Base-by-base conservation (phyloP, 148 eudicot species). In the Rheum nobile region DNA sequence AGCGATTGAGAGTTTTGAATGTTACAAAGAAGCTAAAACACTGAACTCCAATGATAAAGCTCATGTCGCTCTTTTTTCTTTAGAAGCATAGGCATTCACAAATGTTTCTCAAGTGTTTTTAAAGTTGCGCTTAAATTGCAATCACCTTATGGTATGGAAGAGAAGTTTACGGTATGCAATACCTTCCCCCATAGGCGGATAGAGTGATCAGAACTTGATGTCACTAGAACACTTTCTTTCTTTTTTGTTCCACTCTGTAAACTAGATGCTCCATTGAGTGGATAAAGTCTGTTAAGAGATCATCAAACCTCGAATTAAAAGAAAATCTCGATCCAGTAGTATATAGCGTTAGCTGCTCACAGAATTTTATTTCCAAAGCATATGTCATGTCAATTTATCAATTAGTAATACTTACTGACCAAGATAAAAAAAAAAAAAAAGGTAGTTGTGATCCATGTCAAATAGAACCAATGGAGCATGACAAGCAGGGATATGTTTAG, bases 181-280 rank as follows among this genome's bases (percentile, higher is more conserved):
- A 91, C 97, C 97, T 91, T 89, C 82, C 82, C 86, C 97, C 93
- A 91, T 68, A 91, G 84, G 31, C 97, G 91, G 54, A 91, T 87
- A 4, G 85, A 77, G 70, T 79, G 93, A 77, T 89, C 97, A 76
- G 63, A 77, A 77, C 94, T 89, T 82, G 97, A 91, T 67, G 97
- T 86, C 47, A 89, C 73, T 80, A 91, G 75, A 72, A 85, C 76
- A 79, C 79, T 82, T 39, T 84, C 88, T 77, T 81, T 72, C 63
- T 74, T 71, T 72, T 78, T 84, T 29, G 77, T 71, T 59, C 76
- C 84, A 55, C 75, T 84, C 55, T 77, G 85, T 76, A 61, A 81
- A 50, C 84, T 67, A 78, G 75, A 74, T 22, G 88, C 80, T 43
- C 85, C 90, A n/a, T 50, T 47, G 10, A 78, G 43, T 17, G 91